A percentile compares a stretch with the other conserved stretches of the same genome.
phyloP scores from a whole-genome alignment of 805 yeast species.

The Myxozyma neglecta region DNA sequence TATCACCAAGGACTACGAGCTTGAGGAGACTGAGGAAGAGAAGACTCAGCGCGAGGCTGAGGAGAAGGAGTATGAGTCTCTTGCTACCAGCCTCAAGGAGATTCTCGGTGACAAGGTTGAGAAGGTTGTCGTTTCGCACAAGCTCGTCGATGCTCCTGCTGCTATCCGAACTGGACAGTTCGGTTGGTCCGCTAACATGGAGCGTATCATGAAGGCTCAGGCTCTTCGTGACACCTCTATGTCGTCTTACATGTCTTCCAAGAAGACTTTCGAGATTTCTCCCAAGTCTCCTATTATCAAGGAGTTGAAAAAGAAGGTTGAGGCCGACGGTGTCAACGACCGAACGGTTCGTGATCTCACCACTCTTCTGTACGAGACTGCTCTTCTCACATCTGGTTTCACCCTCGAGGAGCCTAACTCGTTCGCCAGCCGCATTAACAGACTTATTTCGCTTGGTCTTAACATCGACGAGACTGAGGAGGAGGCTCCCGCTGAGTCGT shows the following conservation, averaged over 20 bases:
- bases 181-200: constrained; percentile 99
- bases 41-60: constrained; percentile 92
- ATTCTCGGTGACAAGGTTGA: constrained; percentile 98
- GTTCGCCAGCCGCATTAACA: constrained; percentile 96
- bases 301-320: constrained; percentile 96
- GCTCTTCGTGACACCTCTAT: constrained; percentile 97
- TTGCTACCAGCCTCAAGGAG: constrained; percentile 94
- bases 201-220: constrained; percentile 99
- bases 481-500: constrained; percentile 41
- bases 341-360: constrained; percentile 98
- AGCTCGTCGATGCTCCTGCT: constrained; percentile 97
- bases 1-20: constrained; percentile 98
- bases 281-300: constrained; percentile 93
- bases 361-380: constrained; percentile 94
- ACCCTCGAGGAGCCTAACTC: constrained; percentile 97
- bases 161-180: constrained; percentile 99
- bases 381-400: constrained; percentile 98
- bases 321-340: constrained; percentile 95
- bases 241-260: constrained; percentile 99
- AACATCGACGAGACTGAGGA: constrained; percentile 90
- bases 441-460: constrained; percentile 95
- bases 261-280: constrained; percentile 98
- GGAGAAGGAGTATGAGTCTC: constrained; percentile 85
- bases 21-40: constrained; percentile 95
- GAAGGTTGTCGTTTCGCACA: constrained; percentile 97